phyloP scores from a whole-genome alignment of 169 alveolate genomes.

The Eimeria necatrix region DNA sequence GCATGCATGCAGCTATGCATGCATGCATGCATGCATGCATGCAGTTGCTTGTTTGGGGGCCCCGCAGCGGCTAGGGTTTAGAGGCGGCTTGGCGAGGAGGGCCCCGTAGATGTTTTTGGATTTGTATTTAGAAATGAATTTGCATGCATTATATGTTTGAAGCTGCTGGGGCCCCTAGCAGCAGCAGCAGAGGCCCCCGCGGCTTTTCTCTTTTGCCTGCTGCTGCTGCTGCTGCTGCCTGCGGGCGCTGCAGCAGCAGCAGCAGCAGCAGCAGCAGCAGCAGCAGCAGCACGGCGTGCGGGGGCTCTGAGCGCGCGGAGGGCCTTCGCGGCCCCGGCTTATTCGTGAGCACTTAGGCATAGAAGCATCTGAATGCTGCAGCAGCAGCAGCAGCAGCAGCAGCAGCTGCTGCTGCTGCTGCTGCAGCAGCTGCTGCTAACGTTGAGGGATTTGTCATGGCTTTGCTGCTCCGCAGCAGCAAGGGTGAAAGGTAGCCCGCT shows the following conservation, averaged over 20 bases:
- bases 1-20: not conserved
- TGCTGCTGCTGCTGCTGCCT: too few relatives aligned
- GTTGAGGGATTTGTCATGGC: not conserved
- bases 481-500: not conserved
- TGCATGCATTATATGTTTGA: too few relatives aligned
- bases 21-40: slow-evolving; percentile 50
- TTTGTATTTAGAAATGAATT: too few relatives aligned
- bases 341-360: not conserved
- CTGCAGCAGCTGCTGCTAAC: not conserved
- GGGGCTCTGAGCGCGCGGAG: not conserved
- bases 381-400: slow-evolving; percentile 32
- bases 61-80: too few relatives aligned
- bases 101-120: too few relatives aligned
- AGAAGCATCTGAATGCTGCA: not conserved
- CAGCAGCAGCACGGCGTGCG: not conserved
- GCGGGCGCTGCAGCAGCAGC: too few relatives aligned
- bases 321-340: not conserved
- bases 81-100: too few relatives aligned
- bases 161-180: too few relatives aligned
- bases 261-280: too few relatives aligned
- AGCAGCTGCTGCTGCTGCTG: not conserved
- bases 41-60: too few relatives aligned
- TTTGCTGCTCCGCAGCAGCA: slow-evolving; percentile 16
- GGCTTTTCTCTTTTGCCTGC: too few relatives aligned
- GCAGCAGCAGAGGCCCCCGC: too few relatives aligned